Conservation (phyloP, 164 flowering plant species). For the Amborella trichopoda region DNA sequence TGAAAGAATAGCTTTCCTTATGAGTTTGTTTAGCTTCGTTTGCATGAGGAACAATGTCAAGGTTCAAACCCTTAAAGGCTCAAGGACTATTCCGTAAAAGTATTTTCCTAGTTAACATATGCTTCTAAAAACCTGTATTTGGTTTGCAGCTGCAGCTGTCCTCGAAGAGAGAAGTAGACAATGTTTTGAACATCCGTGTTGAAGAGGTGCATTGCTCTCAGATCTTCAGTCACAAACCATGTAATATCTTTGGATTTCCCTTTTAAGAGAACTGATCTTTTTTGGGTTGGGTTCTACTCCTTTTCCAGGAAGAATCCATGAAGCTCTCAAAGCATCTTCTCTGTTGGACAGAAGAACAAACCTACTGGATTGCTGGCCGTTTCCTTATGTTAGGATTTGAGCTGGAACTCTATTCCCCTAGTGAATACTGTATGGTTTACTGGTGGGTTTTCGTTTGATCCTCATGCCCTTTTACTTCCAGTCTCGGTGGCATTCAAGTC, state of each 20-base stretch:
- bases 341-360: conserved; percentile 90
- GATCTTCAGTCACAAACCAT: conserved; percentile 1
- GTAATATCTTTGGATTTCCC: too few relatives aligned
- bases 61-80: too few relatives aligned
- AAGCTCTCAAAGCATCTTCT: conserved; percentile 55
- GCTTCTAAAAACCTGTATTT: too few relatives aligned
- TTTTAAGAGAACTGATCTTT: too few relatives aligned
- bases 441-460: conserved; percentile 25
- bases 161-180: conserved; percentile 46
- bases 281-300: too few relatives aligned
- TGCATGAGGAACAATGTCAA: too few relatives aligned
- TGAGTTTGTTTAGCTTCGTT: too few relatives aligned
- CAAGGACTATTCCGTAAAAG: too few relatives aligned
- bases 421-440: conserved; percentile 96
- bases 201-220: conserved; percentile 40
- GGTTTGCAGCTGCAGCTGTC: conserved; percentile 70
- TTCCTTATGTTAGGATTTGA: conserved; percentile 90
- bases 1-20: too few relatives aligned
- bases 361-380: conserved; percentile 88
- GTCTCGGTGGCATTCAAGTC: background rate
- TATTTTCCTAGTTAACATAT: too few relatives aligned
- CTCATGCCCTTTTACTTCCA: background rate
- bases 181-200: conserved; percentile 20
- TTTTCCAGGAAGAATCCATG: conserved; percentile 40
- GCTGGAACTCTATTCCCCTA: conserved; percentile 80